Conservation (phyloP, 2,329 filamentous ascomycete species). For the Gnomoniopsis sp. region DNA sequence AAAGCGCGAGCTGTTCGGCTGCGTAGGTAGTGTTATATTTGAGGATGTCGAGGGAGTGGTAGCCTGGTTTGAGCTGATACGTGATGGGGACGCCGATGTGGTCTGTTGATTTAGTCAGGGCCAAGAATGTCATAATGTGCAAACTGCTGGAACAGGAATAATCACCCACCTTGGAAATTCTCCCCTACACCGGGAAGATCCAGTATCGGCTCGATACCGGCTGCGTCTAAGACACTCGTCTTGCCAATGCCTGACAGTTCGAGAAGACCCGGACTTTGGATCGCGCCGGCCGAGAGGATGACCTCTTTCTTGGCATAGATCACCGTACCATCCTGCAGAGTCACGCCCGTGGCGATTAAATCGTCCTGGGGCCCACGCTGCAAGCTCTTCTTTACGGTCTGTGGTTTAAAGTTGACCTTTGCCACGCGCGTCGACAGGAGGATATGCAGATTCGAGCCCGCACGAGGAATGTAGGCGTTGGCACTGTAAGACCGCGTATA, state of each 20-base stretch:
- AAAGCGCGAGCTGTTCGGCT: conserved; percentile 36
- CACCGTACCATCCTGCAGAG: conserved; percentile 23
- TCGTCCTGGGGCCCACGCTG: neutral
- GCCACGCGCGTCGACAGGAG: conserved; percentile 33
- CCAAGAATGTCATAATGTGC: conserved; percentile 26
- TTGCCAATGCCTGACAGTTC: conserved; percentile 37
- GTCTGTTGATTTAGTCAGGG: conserved; percentile 47
- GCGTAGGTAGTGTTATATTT: conserved; percentile 29
- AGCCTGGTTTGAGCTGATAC: conserved; percentile 27
- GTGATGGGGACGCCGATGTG: conserved; percentile 21
- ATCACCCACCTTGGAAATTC: conserved; percentile 45
- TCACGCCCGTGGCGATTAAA: conserved; percentile 22
- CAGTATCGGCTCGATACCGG: conserved; percentile 37
- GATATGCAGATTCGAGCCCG: conserved; percentile 39
- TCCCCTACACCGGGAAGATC: conserved; percentile 45
- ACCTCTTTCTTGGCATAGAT: conserved; percentile 37
- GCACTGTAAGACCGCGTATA: conserved; percentile 46
- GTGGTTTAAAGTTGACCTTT: conserved; percentile 32
- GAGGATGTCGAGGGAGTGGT: conserved; percentile 30
- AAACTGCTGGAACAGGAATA: conserved; percentile 27
- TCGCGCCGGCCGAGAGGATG: conserved; percentile 39
- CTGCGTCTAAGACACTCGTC: conserved; percentile 36
- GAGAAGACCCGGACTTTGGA: conserved; percentile 36
- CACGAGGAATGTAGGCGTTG: conserved; percentile 40
- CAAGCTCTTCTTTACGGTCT: neutral